These are phyloP conservation scores for Coemansia nantahalensis DNA, from an alignment of 192 early-diverging fungal species.

Conservation along the genomic window DNA sequence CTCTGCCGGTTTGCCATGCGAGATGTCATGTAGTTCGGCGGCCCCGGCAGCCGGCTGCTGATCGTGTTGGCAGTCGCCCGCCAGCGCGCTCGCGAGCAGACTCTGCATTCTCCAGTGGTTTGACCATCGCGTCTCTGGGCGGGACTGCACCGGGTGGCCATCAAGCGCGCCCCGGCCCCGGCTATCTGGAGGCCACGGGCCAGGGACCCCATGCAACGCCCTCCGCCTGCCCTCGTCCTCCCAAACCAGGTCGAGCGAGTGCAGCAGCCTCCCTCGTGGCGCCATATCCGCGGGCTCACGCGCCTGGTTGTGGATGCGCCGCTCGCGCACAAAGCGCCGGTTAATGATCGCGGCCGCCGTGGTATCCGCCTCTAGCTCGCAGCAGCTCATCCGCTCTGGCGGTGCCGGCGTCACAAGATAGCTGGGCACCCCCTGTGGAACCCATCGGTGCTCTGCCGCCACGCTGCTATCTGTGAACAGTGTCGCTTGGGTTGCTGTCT, in stretches of 20 bases:
- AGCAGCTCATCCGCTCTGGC: conserved; percentile 57
- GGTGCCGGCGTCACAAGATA: conserved; percentile 32
- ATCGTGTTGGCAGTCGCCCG: conserved; percentile 7
- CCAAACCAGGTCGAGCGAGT: conserved; percentile 62
- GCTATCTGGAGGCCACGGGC: neutral
- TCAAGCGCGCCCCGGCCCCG: neutral
- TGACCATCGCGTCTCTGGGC: conserved; percentile 22
- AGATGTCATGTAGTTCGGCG: no score
- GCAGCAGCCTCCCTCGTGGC: conserved; percentile 55
- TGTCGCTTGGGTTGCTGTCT: neutral
- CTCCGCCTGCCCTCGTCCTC: conserved; percentile 60
- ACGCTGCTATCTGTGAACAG: conserved; percentile 17
- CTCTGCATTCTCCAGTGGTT: conserved; percentile 45
- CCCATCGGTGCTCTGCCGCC: conserved; percentile 16
- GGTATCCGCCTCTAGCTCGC: conserved; percentile 77
- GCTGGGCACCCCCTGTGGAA: conserved; percentile 28
- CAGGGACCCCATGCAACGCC: conserved; percentile 14
- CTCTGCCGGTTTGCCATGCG: no score
- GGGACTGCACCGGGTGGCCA: neutral
- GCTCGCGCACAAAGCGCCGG: conserved; percentile 47
- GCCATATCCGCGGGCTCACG: conserved; percentile 19
- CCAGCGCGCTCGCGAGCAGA: conserved; percentile 33
- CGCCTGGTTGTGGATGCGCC: conserved; percentile 50
- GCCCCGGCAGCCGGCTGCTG: neutral
- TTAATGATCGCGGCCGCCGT: conserved; percentile 65